Evolutionary conservation across 2,329 filamentous ascomycete species (phyloP).

Genomic region (Fusarium sp.): DNA sequence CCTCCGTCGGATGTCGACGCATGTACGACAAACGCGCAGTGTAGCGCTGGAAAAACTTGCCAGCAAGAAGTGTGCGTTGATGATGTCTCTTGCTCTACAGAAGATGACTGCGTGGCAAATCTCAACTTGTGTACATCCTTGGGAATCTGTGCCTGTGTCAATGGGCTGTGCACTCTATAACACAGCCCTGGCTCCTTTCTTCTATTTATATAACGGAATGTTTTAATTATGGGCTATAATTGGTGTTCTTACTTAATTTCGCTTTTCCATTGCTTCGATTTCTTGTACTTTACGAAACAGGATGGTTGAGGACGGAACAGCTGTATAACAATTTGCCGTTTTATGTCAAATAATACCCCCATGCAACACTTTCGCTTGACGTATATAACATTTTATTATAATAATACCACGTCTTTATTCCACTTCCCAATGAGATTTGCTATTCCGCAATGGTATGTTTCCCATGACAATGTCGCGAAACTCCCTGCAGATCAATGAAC

Average conservation of each 20-base stretch:
- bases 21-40: neutral
- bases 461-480: neutral
- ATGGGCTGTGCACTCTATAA: constrained; percentile 4
- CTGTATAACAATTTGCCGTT: neutral
- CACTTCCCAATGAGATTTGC: rapidly evolving
- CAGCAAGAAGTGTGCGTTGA: constrained; percentile 12
- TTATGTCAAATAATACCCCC: neutral
- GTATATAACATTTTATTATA: too few species aligned
- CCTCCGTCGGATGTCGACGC: neutral
- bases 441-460: neutral
- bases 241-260: neutral
- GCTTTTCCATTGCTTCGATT: neutral
- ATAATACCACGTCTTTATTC: too few species aligned
- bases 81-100: neutral
- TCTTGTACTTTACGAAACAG: neutral
- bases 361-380: neutral
- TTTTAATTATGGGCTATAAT: rapidly evolving
- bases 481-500: neutral
- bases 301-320: neutral
- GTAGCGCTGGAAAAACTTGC: neutral
- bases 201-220: constrained; percentile 19
- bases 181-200: neutral
- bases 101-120: neutral
- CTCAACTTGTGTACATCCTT: neutral
- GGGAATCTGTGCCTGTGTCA: neutral